These are phyloP conservation scores for Hericium erinaceus DNA, from an alignment of 768 basidiomycete species.

Conservation along the genomic window DNA sequence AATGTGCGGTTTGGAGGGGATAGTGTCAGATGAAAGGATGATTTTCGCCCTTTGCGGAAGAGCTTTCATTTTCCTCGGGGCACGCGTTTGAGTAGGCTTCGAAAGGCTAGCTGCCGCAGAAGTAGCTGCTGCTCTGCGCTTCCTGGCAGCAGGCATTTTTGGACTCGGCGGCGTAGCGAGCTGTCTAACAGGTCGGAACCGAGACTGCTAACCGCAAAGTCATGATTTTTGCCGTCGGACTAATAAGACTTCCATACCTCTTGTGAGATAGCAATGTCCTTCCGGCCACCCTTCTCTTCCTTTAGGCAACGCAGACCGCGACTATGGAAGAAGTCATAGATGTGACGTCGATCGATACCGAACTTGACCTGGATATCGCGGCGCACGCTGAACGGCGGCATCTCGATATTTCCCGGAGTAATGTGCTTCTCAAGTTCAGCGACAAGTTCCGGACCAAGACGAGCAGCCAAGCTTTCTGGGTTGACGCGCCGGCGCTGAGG, in stretches of 20 bases:
- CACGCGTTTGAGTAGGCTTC: not conserved
- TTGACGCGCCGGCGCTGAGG: conserved; percentile 44
- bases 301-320: conserved; percentile 27
- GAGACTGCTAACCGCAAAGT: not conserved
- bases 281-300: conserved; percentile 14
- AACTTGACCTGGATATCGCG: conserved; percentile 66
- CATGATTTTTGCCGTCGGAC: not conserved
- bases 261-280: conserved; percentile 3
- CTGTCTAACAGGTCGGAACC: conserved; percentile 3
- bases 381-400: conserved; percentile 65
- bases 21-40: not conserved
- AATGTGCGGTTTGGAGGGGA: not conserved
- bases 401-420: conserved; percentile 55
- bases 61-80: conserved; percentile 5
- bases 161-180: not conserved
- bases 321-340: conserved; percentile 73
- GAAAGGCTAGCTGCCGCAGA: not conserved
- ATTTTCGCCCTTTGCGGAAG: not conserved
- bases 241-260: conserved; percentile 6
- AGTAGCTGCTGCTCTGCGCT: conserved; percentile 10
- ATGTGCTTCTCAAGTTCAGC: conserved; percentile 68
- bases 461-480: conserved; percentile 57
- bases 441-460: conserved; percentile 57
- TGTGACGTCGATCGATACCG: conserved; percentile 60
- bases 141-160: conserved; percentile 4